Conservation (phyloP, 2,329 filamentous ascomycete genomes). For the Pezicula neosporulosa region DNA sequence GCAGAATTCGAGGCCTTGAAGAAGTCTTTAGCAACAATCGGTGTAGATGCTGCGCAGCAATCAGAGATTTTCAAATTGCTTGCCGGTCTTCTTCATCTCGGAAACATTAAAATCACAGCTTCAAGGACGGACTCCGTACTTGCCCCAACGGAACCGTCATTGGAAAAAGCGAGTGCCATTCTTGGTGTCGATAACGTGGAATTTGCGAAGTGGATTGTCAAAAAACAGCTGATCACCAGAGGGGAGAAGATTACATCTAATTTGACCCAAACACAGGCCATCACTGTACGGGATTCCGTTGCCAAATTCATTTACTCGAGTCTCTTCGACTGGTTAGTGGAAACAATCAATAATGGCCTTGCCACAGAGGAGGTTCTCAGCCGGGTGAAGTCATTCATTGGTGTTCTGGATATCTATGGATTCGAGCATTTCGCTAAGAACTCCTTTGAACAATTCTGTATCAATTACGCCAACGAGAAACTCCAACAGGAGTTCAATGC, state of each 20-base stretch:
- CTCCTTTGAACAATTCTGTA: slow-evolving; percentile 99
- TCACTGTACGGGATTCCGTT: slow-evolving; percentile 93
- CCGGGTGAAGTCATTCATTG: slow-evolving; percentile 86
- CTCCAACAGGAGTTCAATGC: slow-evolving; percentile 99
- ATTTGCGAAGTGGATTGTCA: slow-evolving; percentile 97
- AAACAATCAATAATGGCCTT: slow-evolving; percentile 87
- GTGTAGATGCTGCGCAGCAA: slow-evolving; percentile 72
- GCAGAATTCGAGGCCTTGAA: slow-evolving; percentile 89
- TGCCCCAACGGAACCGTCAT: slow-evolving; percentile 73
- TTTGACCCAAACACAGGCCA: slow-evolving; percentile 86
- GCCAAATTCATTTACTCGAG: slow-evolving; percentile 99
- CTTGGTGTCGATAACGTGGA: slow-evolving; percentile 82
- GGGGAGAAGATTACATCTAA: slow-evolving; percentile 98
- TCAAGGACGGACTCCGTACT: slow-evolving; percentile 86
- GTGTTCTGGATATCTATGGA: slow-evolving; percentile 97
- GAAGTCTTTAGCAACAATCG: slow-evolving; percentile 82
- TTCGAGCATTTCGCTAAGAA: slow-evolving; percentile 99
- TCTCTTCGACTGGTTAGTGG: slow-evolving; percentile 98
- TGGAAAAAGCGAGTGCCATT: slow-evolving; percentile 77
- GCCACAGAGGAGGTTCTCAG: slow-evolving; percentile 84
- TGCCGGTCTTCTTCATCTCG: slow-evolving; percentile 87
- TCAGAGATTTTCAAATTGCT: slow-evolving; percentile 84
- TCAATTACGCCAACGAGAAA: slow-evolving; percentile 99
- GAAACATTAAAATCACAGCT: slow-evolving; percentile 93
- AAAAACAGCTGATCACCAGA: slow-evolving; percentile 95